Base-by-base conservation (phyloP, 1,284 basidiomycete species). In the Heliocybe sulcata region DNA sequence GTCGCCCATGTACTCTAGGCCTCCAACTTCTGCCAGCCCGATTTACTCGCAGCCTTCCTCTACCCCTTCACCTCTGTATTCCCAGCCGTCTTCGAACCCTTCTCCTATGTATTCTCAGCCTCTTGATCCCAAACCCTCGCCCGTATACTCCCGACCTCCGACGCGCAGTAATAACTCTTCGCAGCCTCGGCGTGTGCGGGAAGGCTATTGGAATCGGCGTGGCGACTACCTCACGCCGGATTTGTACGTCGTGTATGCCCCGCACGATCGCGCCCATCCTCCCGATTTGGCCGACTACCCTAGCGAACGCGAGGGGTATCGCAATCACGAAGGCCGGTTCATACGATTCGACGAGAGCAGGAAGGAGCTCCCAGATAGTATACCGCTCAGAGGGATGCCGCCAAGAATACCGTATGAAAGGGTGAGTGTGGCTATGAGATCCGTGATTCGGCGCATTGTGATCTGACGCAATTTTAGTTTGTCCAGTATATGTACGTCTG, bases 201-300 rank as follows among this genome's bases (percentile, higher is more conserved):
- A 65, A 23, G 85, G 86, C 1, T 80, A 72, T 59, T 88, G 86
- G 86, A 88, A 88, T 59, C 65, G 75, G 23, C 80, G 85, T 2
- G 85, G 85, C 0, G 85, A 88, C 65, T 79, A 87, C 60, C 72
- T 86, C 53, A 80, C 82, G 20, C 57, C 67, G 22, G 70, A 73
- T 23, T 71, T 72, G 50, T 81, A 70, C 59, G 71, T 87, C 56
- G 83, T 89, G 25, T 86, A 82, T 56, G 83, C 82, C 8, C 86
- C 86, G 1, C 67, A 65, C 0, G 64, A 72, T 3, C 63, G 66
- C 53, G 72, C 73, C 22, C 82, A 81, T 60, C 87, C 85, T 1
- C 58, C 63, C 0, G 86, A 88, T 14, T 72, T 88, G 20, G 67
- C 70, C 45, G 67, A 75, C 2, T 87, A 89, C 60, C 86, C 82